phyloP scores from a whole-genome alignment of 2,329 filamentous ascomycete species.

The Sarocladium oryzae region DNA sequence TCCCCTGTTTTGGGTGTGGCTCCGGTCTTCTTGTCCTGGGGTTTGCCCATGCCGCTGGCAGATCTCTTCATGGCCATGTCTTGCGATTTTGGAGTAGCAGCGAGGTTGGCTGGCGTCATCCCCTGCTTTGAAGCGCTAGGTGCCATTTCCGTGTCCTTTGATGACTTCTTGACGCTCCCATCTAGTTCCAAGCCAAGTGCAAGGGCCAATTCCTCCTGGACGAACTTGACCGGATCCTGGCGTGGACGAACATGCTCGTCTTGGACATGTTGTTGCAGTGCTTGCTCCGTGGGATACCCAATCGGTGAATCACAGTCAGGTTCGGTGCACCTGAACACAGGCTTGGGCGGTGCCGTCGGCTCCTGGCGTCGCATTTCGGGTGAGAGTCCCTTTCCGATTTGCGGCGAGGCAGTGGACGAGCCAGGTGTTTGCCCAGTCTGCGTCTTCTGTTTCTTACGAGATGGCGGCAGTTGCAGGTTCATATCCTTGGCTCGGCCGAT shows the following conservation, averaged over 20 bases:
- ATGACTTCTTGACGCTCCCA: constrained; percentile 32
- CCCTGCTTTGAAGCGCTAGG: constrained; percentile 40
- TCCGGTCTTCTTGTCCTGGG: constrained; percentile 29
- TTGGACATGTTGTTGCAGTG: constrained; percentile 44
- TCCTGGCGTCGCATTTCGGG: constrained; percentile 32
- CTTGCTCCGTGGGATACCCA: constrained; percentile 49
- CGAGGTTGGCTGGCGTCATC: constrained; percentile 37
- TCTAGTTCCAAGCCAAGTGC: constrained; percentile 46
- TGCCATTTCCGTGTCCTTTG: constrained; percentile 26
- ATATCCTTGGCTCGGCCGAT: constrained; percentile 46
- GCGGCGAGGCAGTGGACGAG: constrained; percentile 32
- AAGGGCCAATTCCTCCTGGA: constrained; percentile 41
- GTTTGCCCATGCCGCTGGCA: constrained; percentile 37
- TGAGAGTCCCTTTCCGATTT: constrained; percentile 40
- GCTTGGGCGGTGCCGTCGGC: constrained; percentile 29
- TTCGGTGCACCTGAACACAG: constrained; percentile 45
- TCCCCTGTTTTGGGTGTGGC: constrained; percentile 23
- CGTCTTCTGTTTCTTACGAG: constrained; percentile 50
- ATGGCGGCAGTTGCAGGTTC: constrained; percentile 48
- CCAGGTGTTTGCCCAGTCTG: constrained; percentile 9
- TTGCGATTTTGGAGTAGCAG: constrained; percentile 44
- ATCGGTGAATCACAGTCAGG: constrained; percentile 44
- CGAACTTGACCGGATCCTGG: constrained; percentile 48
- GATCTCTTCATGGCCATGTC: constrained; percentile 46
- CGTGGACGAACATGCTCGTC: constrained; percentile 53